Conservation (phyloP, 2,329 filamentous ascomycete genomes). For the Aphanoascus verrucosus region DNA sequence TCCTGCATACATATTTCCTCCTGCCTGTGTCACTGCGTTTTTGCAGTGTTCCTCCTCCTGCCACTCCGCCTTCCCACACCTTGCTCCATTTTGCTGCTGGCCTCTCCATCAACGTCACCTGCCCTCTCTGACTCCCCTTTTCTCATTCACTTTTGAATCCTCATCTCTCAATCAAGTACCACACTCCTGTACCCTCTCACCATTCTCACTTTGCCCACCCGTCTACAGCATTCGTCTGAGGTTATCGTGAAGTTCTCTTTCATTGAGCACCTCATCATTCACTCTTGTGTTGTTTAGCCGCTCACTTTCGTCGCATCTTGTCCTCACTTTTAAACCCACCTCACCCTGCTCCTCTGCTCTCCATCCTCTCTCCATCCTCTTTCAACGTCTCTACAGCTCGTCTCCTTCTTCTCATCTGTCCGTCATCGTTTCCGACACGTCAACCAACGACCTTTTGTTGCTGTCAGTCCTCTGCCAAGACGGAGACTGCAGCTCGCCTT, state of each 20-base stretch:
- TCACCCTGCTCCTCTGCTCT: slow-evolving; percentile 16
- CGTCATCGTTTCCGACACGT: background rate
- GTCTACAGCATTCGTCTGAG: background rate
- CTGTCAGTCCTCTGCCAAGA: background rate
- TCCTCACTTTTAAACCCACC: slow-evolving; percentile 17
- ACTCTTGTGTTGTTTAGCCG: slow-evolving; percentile 6
- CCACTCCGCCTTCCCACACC: slow-evolving; percentile 14
- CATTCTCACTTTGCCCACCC: background rate
- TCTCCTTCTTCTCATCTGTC: slow-evolving; percentile 11
- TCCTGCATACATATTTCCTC: slow-evolving; percentile 8
- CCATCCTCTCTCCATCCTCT: slow-evolving; percentile 18
- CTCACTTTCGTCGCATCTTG: slow-evolving; percentile 10
- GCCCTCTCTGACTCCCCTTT: slow-evolving; percentile 3
- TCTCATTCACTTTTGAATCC: background rate
- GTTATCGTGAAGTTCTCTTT: slow-evolving; percentile 2
- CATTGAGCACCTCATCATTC: slow-evolving; percentile 5
- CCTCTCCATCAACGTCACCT: slow-evolving; percentile 13
- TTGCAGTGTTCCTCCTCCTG: slow-evolving; percentile 11
- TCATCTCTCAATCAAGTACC: background rate
- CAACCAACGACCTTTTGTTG: background rate
- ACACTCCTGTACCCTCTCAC: background rate
- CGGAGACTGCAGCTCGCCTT: background rate
- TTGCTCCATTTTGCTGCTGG: slow-evolving; percentile 17
- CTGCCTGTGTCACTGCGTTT: slow-evolving; percentile 10
- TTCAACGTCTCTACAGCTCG: slow-evolving; percentile 14